Evolutionary conservation across 768 basidiomycete species (phyloP), one percentile per base, ranked within the genome.

Genomic region (Mycena galericulata): DNA sequence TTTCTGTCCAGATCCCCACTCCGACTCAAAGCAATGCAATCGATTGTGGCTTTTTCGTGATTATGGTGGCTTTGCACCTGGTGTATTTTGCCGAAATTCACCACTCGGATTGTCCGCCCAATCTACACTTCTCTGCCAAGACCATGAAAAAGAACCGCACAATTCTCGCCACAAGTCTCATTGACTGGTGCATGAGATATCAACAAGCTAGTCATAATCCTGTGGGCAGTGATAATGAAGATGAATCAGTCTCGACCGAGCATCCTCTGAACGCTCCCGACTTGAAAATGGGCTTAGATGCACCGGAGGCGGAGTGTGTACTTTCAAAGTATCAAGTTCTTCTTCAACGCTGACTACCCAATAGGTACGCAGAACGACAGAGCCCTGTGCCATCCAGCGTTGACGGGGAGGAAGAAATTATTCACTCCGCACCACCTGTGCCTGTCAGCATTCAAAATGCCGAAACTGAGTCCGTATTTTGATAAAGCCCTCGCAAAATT

Each of bases 11-110:
- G 61, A 30, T 34, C 18, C 27, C 5, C 4, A 40, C 54, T 4
- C 61, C 61, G 14, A 5, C 11, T 2, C 61, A 62, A 17, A 14
- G 24, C 49, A 54, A 54, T 24, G 30, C 1, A 26, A 27, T 53
- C 10, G 61, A 62, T 32, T 62, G 61, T 20, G 61, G 61, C 0
- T 62, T 62, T 32, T 62, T 26, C 41, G 20, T 32, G 6, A 29
- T 62, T 10, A 54, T 54, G 49, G 36, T 43, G 2, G 22, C 18
- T 1, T 22, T 62, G 12, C 61, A 62, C 14, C 40, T 62, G 27
- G 14, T 62, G 1, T 30, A 62, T 40, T 43, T 41, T 4, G 50
- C 24, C 29, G 7, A 14, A 4, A 8, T 62, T 2, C n/a, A 62
- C 29, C 27, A 18, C 20, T 7, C 36, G 2, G 38, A 43, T 18